Base-by-base conservation (phyloP, 2,329 filamentous ascomycete species). In the Trichoderma oligosporum region DNA sequence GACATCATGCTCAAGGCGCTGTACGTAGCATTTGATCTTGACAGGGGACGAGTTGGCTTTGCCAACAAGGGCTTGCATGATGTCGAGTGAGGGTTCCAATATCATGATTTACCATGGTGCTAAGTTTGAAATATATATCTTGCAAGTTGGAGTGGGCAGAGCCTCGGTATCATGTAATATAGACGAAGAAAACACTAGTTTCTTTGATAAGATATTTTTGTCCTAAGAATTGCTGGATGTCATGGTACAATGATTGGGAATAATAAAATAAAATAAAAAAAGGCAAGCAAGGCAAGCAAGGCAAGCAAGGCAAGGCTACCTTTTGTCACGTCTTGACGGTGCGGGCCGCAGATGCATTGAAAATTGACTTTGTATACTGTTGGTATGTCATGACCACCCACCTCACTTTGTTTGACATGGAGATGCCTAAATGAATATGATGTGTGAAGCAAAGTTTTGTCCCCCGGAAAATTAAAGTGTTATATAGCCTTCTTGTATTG, bases 1-100 rank as follows among this genome's bases (percentile, higher is more conserved):
- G 88, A 92, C 60, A 78, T 88, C 56, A 89, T 91, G 75, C 79
- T 94, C 63, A 94, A 94, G 82, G 82, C 82, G 56, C 77, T 88
- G 61, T 91, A 88, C 67, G 84, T 87, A 27, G 83, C 90, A 46
- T 91, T 90, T 69, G 86, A 91, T 47, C 62, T 79, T 9, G 72
- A 76, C 47, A 68, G 64, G 12, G 66, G 68, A 12, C 66, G 63
- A 14, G 65, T 74, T 24, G 77, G 77, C 1, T 74, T 80, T 59
- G 77, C 76, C 46, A 72, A 72, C 60, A 80, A 80, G 70, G 57
- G 64, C 11, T 64, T 78, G 35, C 56, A 65, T 29, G 60, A 69
- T 59, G 33, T 57, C 33, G 25, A 38, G 7, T 38, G 24, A 36
- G 20, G 4, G 5, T 16, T 24, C 20, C 14, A 31, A 9, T n/a